Evolutionary conservation across 495 filamentous ascomycete species (phyloP), one percentile per base, ranked within the genome.

Genomic region (Neurospora sp.): DNA sequence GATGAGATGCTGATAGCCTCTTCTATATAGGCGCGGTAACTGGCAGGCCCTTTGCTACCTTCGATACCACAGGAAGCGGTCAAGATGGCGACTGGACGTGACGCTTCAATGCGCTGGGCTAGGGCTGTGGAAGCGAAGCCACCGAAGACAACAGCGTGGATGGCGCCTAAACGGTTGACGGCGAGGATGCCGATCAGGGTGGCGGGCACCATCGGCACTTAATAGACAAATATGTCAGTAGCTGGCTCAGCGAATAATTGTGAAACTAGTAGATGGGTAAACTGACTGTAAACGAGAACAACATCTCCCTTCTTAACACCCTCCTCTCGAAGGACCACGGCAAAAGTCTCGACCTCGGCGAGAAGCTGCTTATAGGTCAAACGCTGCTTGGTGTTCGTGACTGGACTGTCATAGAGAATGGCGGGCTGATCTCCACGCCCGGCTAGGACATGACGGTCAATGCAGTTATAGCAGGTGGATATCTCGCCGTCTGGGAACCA

Each of bases 161-260:
- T 90, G 8, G 95, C 94, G 31, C 95, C 95, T 1, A 98, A 84
- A 0, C 94, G 90, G 53, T 87, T 87, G 74, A 92, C 88, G 37
- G 95, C 93, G 3, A 97, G 89, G 31, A 94, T 92, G 27, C 92
- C 94, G 69, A 96, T 90, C 20, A 97, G 78, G 8, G 94, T 91
- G 5, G 93, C 91, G 1, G 94, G 95, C 42, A 98, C 94, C 94
- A 98, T 97, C 71, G 94, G 95, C 94, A 97, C 92, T 94, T 42
- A 0, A 68, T 17, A 70, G 53, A 59, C 17, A 14, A 8, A n/a
- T 9, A 3, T 40, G 77, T 74, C 69, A 74, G 16, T 70, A 42
- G 8, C 8, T 42, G n/a, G n/a, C 4, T 68, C 22, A 59, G 20
- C 2, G 20, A 44, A 48, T 27, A 42, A 45, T 22, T 16, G 9